Percentiles rank a stretch among this genome's conserved stretches.
These are phyloP conservation scores for Clathrus columnatus DNA, from an alignment of 768 basidiomycete species.

Conservation along the genomic window DNA sequence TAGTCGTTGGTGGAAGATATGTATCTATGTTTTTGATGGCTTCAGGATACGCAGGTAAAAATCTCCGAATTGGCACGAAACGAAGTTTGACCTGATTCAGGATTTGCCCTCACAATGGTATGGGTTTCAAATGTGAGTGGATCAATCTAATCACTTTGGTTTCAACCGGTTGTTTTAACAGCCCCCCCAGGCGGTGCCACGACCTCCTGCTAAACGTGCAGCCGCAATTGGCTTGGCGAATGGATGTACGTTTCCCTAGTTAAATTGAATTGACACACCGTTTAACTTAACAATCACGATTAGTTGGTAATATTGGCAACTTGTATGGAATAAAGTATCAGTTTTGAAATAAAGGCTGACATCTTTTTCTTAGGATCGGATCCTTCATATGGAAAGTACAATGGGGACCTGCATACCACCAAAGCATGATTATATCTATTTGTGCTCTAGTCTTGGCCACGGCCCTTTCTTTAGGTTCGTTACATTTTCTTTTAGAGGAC, in stretches of 20 bases:
- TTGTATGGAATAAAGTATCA: background rate
- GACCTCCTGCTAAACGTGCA: constrained; percentile 21
- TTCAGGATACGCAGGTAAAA: constrained; percentile 36
- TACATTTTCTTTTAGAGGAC: background rate
- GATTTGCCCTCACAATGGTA: constrained; percentile 39
- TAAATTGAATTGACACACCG: background rate
- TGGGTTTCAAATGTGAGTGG: constrained; percentile 46
- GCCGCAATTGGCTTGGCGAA: constrained; percentile 58
- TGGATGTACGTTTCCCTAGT: constrained; percentile 22
- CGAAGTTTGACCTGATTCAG: constrained; percentile 14
- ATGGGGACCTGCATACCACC: constrained; percentile 60
- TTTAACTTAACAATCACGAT: background rate
- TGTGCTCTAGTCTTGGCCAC: constrained; percentile 21
- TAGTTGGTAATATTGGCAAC: constrained; percentile 14
- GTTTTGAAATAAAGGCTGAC: background rate
- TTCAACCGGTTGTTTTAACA: background rate
- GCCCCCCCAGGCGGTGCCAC: constrained; percentile 7
- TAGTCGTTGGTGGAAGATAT: constrained; percentile 45
- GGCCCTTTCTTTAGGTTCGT: constrained; percentile 16
- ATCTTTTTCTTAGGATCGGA: background rate
- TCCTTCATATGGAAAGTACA: constrained; percentile 39
- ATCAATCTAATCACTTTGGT: constrained; percentile 2
- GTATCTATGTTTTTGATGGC: constrained; percentile 60
- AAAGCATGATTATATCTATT: constrained; percentile 46
- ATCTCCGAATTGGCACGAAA: background rate